Evolutionary conservation across 1,284 basidiomycete species (phyloP), one percentile per base, ranked within the genome.

Genomic region (Thelephora terrestris): DNA sequence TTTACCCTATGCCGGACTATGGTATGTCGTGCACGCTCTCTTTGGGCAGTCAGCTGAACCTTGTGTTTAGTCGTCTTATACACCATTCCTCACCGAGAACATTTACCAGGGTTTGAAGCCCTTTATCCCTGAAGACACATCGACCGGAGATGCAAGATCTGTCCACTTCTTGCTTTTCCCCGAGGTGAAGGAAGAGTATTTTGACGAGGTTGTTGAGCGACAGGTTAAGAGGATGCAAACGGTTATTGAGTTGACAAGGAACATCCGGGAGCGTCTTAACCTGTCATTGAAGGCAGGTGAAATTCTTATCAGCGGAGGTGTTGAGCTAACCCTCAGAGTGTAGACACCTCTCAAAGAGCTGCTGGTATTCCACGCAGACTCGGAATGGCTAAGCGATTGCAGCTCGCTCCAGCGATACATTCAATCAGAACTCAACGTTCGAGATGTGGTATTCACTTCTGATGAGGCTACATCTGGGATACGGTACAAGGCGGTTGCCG

Each of bases 81-180:
- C 94, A 4, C 96, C 96, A 1, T 99, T 98, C 80, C 73, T 98
- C 61, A 95, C 92, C 3, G 96, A 99, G 69, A 97, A 88, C 68
- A 75, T 99, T 55, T 99, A 98, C 68, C 96, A 99, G 64, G 81
- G 88, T 39, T 75, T 99, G 40, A 79, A 85, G 47, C 74, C 75
- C 14, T 97, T 85, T 68, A 87, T 98, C 55, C 90, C 91, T 0
- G 76, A 81, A 47, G 75, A 86, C 54, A 75, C 83, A 24, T 70
- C 71, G 25, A 75, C 78, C 32, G 76, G 76, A 5, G 95, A 99
- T 62, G 76, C 83, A 16, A 85, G 96, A 51, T 98, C 95, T 7
- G 74, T 99, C 51, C 96, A 99, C 71, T 99, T 99, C 76, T 66
- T 99, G 52, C 77, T 81, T 45, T 98, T 97, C 84, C 96, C 96